A percentile compares a stretch with the other conserved stretches of the same genome.
Evolutionary conservation across 2,329 filamentous ascomycete species (phyloP).

Genomic region (Alternaria sp.): DNA sequence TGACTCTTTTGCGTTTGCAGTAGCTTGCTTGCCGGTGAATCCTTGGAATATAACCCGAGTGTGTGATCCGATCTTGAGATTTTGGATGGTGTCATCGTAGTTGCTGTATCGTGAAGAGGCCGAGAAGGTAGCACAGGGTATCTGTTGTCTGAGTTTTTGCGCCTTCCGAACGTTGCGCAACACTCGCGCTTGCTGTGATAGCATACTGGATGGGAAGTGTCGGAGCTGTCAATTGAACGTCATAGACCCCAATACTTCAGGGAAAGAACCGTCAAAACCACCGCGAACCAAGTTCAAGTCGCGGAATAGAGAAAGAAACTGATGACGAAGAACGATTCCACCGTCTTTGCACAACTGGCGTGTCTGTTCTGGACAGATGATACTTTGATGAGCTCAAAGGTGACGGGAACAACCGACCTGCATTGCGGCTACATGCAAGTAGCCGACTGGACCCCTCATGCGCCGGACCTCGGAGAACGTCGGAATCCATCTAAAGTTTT

Average conservation of each 20-base stretch:
- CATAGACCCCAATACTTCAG: slow-evolving; percentile 1
- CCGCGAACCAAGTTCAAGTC: not conserved
- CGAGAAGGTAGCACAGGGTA: slow-evolving; percentile 33
- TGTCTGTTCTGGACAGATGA: not conserved
- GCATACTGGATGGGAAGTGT: slow-evolving; percentile 13
- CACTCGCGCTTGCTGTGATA: slow-evolving; percentile 18
- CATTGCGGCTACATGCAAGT: slow-evolving; percentile 20
- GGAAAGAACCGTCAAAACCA: not conserved
- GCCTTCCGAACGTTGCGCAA: slow-evolving; percentile 9
- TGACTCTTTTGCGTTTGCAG: slow-evolving; percentile 77
- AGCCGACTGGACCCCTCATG: slow-evolving; percentile 20
- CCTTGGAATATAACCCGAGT: slow-evolving; percentile 74
- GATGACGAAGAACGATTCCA: not conserved
- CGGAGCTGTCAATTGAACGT: slow-evolving; percentile 9
- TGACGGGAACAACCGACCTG: slow-evolving; percentile 14
- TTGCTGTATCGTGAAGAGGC: slow-evolving; percentile 41
- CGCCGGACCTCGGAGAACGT: slow-evolving; percentile 5
- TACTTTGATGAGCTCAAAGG: slow-evolving; percentile 2
- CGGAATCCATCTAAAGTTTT: not conserved
- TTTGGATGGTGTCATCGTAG: slow-evolving; percentile 68
- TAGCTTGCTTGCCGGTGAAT: slow-evolving; percentile 73
- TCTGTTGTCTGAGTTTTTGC: not conserved
- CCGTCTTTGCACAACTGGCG: not conserved
- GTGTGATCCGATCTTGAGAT: slow-evolving; percentile 70
- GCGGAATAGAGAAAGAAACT: not conserved